A percentile compares a stretch with the other conserved stretches of the same genome.
phyloP scores from a whole-genome alignment of 495 filamentous ascomycete species.

The Beverwykella pulmonaria region DNA sequence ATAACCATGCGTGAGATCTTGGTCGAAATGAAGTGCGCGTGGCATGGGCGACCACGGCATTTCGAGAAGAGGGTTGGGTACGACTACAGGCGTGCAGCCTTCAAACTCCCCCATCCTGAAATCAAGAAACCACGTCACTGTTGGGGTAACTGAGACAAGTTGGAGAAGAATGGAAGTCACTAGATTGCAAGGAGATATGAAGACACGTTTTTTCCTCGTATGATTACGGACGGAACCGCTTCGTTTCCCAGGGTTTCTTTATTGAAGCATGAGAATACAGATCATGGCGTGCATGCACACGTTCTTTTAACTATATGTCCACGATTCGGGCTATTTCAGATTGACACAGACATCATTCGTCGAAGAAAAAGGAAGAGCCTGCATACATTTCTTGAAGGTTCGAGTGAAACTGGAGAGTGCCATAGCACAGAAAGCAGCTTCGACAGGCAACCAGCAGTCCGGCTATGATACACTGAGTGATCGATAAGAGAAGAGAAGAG shows the following conservation, averaged over 20 bases:
- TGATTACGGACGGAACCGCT: not conserved
- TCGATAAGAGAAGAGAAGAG: not conserved
- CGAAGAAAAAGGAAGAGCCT: not conserved
- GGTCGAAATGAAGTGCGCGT: not conserved
- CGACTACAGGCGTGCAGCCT: not conserved
- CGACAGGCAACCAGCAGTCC: not conserved
- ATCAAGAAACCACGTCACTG: not conserved
- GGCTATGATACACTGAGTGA: not conserved
- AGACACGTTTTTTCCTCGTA: not conserved
- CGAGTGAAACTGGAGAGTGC: not conserved
- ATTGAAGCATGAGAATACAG: not conserved
- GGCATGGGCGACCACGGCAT: not conserved
- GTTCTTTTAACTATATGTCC: conserved; percentile 3
- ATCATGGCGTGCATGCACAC: conserved; percentile 4
- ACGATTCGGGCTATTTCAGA: not conserved
- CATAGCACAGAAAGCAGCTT: not conserved
- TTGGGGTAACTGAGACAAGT: not conserved
- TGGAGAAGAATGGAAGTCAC: not conserved
- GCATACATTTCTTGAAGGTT: not conserved
- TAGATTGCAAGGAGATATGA: not conserved
- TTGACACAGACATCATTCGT: not conserved
- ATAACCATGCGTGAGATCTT: not conserved
- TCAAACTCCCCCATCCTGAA: not conserved
- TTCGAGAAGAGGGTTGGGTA: not conserved
- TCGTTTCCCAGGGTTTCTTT: not conserved